phyloP scores from a whole-genome alignment of 768 basidiomycete genomes.

The Steccherinum ochraceum region DNA sequence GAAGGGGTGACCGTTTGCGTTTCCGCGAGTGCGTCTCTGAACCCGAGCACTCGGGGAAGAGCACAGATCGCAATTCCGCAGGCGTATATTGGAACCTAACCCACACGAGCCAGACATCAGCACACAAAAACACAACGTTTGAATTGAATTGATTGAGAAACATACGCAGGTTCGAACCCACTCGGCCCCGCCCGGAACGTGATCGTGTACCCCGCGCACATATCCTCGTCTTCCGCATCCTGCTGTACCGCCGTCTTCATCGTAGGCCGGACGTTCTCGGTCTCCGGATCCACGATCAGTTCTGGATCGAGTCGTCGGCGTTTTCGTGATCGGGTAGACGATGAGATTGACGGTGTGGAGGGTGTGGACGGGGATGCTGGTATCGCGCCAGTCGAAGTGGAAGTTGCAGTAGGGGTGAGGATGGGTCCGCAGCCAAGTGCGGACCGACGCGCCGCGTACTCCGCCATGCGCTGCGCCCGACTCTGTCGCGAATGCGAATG shows the following conservation, averaged over 20 bases:
- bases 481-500: conserved; percentile 53
- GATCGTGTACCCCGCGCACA: conserved; percentile 8
- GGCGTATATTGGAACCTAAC: conserved; percentile 26
- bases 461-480: conserved; percentile 58
- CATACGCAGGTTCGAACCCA: conserved; percentile 8
- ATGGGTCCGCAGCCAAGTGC: conserved; percentile 27
- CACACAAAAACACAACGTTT: background rate
- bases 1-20: conserved; percentile 3
- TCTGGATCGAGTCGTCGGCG: conserved; percentile 2
- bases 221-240: background rate
- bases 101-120: background rate
- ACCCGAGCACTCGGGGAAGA: conserved; percentile 19
- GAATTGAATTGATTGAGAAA: conserved; percentile 3
- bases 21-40: background rate
- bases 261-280: background rate
- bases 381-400: background rate
- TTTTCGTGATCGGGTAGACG: conserved; percentile 3
- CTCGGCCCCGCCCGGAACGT: conserved; percentile 2
- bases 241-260: background rate
- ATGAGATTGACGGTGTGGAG: background rate
- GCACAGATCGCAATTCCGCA: conserved; percentile 16
- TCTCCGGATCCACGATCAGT: background rate
- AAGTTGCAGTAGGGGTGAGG: background rate
- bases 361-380: background rate
- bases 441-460: conserved; percentile 57